A percentile compares a stretch with the other conserved stretches of the same genome.
These are phyloP conservation scores for Phytophthora boehmeriae DNA, from an alignment of 352 stramenopile genomes.

Conservation along the genomic window DNA sequence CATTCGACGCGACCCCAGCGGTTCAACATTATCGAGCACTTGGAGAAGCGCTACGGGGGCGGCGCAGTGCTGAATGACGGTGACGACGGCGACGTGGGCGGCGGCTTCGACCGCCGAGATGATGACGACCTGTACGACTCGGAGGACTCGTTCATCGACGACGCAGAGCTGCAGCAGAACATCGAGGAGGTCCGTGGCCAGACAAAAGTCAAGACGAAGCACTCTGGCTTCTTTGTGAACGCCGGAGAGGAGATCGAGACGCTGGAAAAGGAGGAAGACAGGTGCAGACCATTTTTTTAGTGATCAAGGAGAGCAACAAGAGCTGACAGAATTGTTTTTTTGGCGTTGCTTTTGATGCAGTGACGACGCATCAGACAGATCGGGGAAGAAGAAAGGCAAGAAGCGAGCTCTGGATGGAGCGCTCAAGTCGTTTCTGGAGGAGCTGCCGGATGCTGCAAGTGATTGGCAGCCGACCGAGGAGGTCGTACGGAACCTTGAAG, in stretches of 20 bases:
- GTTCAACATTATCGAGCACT: conserved; percentile 88
- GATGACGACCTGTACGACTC: conserved; percentile 90
- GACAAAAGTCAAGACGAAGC: conserved; percentile 79
- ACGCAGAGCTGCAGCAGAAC: conserved; percentile 81
- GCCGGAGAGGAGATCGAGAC: conserved; percentile 87
- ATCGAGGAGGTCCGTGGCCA: conserved; percentile 84
- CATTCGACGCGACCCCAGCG: conserved; percentile 35
- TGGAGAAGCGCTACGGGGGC: conserved; percentile 85
- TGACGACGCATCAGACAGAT: conserved; percentile 3
- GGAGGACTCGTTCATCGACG: conserved; percentile 90
- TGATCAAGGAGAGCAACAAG: not conserved
- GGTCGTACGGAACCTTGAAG: conserved; percentile 58
- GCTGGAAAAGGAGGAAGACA: conserved; percentile 41
- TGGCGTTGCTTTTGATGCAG: not conserved
- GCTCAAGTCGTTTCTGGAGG: conserved; percentile 67
- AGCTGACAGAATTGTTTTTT: not conserved
- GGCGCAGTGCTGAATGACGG: conserved; percentile 63
- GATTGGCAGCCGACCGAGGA: conserved; percentile 72
- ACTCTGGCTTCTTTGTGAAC: conserved; percentile 90
- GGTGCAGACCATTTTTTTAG: not conserved
- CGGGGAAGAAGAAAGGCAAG: conserved; percentile 45
- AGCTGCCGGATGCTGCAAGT: conserved; percentile 64
- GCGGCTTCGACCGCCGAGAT: conserved; percentile 51
- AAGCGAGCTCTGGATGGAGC: conserved; percentile 57
- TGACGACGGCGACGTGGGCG: conserved; percentile 19